Base-by-base conservation (phyloP, 106 monocot species). In the Vanilla planifolia region DNA sequence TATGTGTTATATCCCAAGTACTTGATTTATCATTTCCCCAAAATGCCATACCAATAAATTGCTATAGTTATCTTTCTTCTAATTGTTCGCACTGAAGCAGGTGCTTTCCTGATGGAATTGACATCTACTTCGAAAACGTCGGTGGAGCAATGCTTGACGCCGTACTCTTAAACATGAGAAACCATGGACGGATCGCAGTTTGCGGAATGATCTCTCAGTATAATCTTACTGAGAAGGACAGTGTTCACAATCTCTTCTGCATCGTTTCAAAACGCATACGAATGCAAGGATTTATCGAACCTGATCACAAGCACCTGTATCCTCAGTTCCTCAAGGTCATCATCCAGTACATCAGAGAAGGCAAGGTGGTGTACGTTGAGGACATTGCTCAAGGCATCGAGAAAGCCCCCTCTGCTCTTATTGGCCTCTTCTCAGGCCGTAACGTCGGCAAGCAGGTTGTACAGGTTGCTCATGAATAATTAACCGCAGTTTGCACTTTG, bases 71-170 rank as follows among this genome's bases (percentile, higher is more conserved):
- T n/a, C n/a, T n/a, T n/a, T n/a, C n/a, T n/a, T n/a, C n/a, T n/a
- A n/a, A n/a, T n/a, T n/a, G n/a, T n/a, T n/a, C n/a, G n/a, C n/a
- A n/a, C n/a, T n/a, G n/a, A n/a, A 44, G 2, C 60, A 79, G 84
- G 68, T 76, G 41, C 60, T 84, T 84, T 29, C 76, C 84, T 19
- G 60, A 80, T 42, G 84, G 84, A 21, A 84, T 84, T 24, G 84
- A 84, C 44, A 80, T 80, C 3, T 84, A 79, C 67, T 84, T 79
- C 6, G 84, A 84, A 37, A 79, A 84, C 21, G 84, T 84, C 16
- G 79, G 84, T 0, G 84, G 84, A 8, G 40, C 65, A 43, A 79
- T 76, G 75, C 84, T 84, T 1, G 84, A 84, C 8, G 84, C 79
- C 1, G 84, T 75, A 15, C 72, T 84, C 4, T 61, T 57, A 0